Evolutionary conservation across 2,329 filamentous ascomycete species (phyloP).

Genomic region (Dothistroma pini): DNA sequence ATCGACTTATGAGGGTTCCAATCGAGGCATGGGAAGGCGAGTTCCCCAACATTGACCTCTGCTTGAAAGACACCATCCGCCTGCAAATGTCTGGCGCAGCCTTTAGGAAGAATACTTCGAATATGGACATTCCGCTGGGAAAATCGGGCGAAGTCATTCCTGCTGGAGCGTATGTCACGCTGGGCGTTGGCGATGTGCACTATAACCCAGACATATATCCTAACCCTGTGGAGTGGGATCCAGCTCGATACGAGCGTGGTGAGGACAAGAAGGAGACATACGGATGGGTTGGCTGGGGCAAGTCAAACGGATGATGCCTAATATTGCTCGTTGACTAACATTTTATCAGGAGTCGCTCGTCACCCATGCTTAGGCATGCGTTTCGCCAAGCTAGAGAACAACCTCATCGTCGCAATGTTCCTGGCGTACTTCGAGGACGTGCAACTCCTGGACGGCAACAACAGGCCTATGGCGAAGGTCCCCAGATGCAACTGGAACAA

Average conservation of each 20-base stretch:
- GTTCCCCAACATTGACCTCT: slow-evolving; percentile 52
- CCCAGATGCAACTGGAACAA: slow-evolving; percentile 39
- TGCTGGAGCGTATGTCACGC: slow-evolving; percentile 45
- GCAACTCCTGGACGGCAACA: slow-evolving; percentile 41
- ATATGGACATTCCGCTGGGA: slow-evolving; percentile 45
- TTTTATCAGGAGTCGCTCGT: slow-evolving; percentile 28
- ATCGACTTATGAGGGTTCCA: slow-evolving; percentile 43
- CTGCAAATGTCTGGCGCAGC: slow-evolving; percentile 47
- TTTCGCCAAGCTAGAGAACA: slow-evolving; percentile 54
- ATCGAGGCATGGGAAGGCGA: slow-evolving; percentile 55
- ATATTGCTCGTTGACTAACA: neutral
- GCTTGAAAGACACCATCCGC: slow-evolving; percentile 53
- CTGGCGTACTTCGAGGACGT: slow-evolving; percentile 51
- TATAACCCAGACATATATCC: slow-evolving; percentile 49
- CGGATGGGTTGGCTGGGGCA: slow-evolving; percentile 38
- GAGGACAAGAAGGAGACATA: slow-evolving; percentile 46
- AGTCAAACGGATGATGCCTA: neutral
- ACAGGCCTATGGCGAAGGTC: slow-evolving; percentile 30
- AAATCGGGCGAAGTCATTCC: slow-evolving; percentile 49
- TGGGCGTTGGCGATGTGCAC: slow-evolving; percentile 49
- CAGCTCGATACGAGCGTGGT: slow-evolving; percentile 47
- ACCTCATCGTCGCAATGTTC: slow-evolving; percentile 50
- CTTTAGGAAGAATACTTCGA: slow-evolving; percentile 52
- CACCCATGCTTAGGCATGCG: slow-evolving; percentile 45
- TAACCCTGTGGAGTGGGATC: slow-evolving; percentile 51